A percentile compares a stretch with the other conserved stretches of the same genome.
Conservation (phyloP, 768 basidiomycete species). For the Chiua virens region DNA sequence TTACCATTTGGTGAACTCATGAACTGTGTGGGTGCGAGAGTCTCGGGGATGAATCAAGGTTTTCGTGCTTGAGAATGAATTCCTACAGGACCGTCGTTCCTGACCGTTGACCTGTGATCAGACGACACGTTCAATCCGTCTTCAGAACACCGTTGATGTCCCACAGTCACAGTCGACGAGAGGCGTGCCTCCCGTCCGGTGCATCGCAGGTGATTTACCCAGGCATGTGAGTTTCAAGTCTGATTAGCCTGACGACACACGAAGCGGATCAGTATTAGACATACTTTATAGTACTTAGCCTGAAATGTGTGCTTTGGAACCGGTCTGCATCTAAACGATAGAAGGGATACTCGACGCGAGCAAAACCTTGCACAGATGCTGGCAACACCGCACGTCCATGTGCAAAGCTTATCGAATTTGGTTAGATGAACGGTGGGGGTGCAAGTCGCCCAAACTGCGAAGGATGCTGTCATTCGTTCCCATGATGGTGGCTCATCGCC, state of each 20-base stretch:
- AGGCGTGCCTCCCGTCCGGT: neutral
- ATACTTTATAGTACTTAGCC: neutral
- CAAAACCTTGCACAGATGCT: neutral
- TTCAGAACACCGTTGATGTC: neutral
- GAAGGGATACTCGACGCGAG: neutral
- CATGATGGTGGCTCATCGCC: conserved; percentile 17
- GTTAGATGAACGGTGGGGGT: conserved; percentile 17
- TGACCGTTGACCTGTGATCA: conserved; percentile 1
- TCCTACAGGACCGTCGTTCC: neutral
- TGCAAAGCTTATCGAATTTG: conserved; percentile 13
- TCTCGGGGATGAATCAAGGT: neutral
- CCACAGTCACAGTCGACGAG: neutral
- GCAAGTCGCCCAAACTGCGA: neutral
- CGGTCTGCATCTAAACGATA: neutral
- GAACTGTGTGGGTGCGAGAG: conserved; percentile 10
- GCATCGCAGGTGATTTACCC: conserved; percentile 3
- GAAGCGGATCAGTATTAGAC: neutral
- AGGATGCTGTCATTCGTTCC: conserved; percentile 13
- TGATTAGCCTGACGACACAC: neutral
- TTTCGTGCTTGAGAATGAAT: conserved; percentile 8
- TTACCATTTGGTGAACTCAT: neutral
- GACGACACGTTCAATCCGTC: conserved; percentile 1
- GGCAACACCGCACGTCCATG: conserved; percentile 3
- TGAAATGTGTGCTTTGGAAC: neutral
- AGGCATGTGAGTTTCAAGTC: conserved; percentile 2